A percentile compares a stretch with the other conserved stretches of the same genome.
Evolutionary conservation across 2,329 filamentous ascomycete species (phyloP).

Genomic region (Trichoderma lentiforme): DNA sequence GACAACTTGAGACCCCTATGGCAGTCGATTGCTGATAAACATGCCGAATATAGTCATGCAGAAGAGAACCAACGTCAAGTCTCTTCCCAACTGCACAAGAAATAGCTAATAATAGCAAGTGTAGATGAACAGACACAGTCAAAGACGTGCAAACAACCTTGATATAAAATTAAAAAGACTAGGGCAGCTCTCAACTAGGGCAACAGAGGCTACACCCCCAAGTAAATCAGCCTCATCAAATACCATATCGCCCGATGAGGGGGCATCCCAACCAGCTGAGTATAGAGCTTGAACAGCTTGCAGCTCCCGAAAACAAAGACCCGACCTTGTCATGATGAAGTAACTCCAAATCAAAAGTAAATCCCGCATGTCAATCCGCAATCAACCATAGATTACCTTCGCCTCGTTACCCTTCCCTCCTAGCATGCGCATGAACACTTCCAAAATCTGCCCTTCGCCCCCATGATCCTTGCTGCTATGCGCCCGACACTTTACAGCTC

Average conservation of each 20-base stretch:
- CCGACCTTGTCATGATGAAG: not conserved
- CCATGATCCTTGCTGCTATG: not conserved
- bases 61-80: not conserved
- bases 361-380: not conserved
- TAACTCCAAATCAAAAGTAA: not conserved
- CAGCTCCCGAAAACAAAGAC: not conserved
- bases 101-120: not conserved
- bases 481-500: not conserved
- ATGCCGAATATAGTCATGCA: not conserved
- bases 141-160: not conserved
- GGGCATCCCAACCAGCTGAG: not conserved
- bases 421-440: not conserved
- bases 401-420: not conserved
- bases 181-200: not conserved
- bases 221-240: not conserved
- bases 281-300: not conserved
- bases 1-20: not conserved
- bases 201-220: not conserved
- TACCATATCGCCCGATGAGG: not conserved
- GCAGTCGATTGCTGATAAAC: not conserved
- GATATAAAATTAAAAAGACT: not conserved
- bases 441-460: not conserved
- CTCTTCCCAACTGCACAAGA: not conserved
- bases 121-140: not conserved
- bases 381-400: not conserved